phyloP scores from a whole-genome alignment of 225 moss, liverwort and hornwort species.

The Marchantia paleacea region DNA sequence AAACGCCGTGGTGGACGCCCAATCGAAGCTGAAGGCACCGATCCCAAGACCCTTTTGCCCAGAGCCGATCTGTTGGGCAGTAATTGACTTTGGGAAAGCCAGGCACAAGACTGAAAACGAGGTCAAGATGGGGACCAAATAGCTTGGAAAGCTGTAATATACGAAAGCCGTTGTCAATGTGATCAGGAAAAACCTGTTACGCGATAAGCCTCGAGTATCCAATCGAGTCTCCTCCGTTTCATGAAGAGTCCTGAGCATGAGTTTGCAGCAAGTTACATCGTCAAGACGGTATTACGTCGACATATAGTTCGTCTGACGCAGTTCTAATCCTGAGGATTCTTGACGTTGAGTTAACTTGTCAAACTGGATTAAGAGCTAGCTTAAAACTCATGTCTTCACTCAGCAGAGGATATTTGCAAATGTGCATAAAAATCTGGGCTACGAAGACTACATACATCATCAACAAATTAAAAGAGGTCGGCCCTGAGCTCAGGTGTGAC shows the following conservation, averaged over 20 bases:
- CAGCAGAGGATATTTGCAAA: too few relatives aligned
- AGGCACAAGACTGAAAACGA: constrained; percentile 49
- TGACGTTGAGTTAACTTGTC: too few relatives aligned
- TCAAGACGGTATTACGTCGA: too few relatives aligned
- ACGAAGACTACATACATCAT: too few relatives aligned
- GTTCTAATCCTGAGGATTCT: too few relatives aligned
- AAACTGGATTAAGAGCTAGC: too few relatives aligned
- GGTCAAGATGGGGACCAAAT: constrained; percentile 28
- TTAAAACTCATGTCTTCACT: too few relatives aligned
- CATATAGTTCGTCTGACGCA: too few relatives aligned
- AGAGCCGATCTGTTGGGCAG: constrained; percentile 56
- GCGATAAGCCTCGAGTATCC: constrained; percentile 30
- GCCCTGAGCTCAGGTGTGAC: too few relatives aligned
- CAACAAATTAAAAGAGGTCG: too few relatives aligned
- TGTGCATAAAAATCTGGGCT: too few relatives aligned
- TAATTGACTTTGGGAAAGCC: constrained; percentile 47
- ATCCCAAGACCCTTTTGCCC: constrained; percentile 47
- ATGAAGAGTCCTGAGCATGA: constrained; percentile 41
- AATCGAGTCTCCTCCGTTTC: constrained; percentile 32
- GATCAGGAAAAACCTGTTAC: constrained; percentile 43
- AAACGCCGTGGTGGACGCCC: constrained; percentile 51
- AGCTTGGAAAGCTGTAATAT: constrained; percentile 38
- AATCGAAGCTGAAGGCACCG: constrained; percentile 53
- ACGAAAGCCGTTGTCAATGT: constrained; percentile 48
- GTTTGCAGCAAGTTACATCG: too few relatives aligned